Conservation (phyloP, 2,329 filamentous ascomycete species). For the Apiospora kogelbergensis region DNA sequence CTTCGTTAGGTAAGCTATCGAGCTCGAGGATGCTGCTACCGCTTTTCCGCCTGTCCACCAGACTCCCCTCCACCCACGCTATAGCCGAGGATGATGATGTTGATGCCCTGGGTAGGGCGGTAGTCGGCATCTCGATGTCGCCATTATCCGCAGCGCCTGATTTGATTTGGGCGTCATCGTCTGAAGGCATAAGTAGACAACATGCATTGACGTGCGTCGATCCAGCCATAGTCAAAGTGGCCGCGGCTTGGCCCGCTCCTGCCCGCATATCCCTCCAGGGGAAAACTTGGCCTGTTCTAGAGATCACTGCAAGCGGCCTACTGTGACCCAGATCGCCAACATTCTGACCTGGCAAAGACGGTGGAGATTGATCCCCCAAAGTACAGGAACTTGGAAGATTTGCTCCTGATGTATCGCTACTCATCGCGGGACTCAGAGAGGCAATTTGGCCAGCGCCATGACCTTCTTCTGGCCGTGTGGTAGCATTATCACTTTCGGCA, state of each 20-base stretch:
- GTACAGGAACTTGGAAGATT: slow-evolving; percentile 14
- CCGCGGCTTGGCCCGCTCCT: slow-evolving; percentile 18
- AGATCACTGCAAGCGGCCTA: slow-evolving; percentile 5
- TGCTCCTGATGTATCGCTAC: neutral
- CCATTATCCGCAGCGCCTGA: neutral
- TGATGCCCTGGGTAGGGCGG: neutral
- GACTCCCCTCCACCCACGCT: slow-evolving; percentile 15
- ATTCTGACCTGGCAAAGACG: slow-evolving; percentile 11
- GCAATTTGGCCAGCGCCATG: slow-evolving; percentile 31
- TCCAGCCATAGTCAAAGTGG: slow-evolving; percentile 10
- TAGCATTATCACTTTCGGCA: slow-evolving; percentile 25
- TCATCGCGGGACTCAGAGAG: neutral
- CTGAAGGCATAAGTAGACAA: neutral
- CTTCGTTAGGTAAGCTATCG: slow-evolving; percentile 53
- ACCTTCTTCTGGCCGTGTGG: slow-evolving; percentile 18
- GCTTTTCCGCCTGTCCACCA: slow-evolving; percentile 22
- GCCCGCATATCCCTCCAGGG: slow-evolving; percentile 10
- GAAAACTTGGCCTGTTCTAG: neutral
- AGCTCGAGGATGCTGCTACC: slow-evolving; percentile 24
- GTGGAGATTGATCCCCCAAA: slow-evolving; percentile 15
- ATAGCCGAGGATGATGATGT: neutral
- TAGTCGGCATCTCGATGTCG: neutral
- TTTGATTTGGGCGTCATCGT: neutral
- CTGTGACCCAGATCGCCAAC: slow-evolving; percentile 12
- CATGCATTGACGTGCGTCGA: neutral